Conservation (phyloP, 2,329 filamentous ascomycete genomes). For the Penicillium olsonii region DNA sequence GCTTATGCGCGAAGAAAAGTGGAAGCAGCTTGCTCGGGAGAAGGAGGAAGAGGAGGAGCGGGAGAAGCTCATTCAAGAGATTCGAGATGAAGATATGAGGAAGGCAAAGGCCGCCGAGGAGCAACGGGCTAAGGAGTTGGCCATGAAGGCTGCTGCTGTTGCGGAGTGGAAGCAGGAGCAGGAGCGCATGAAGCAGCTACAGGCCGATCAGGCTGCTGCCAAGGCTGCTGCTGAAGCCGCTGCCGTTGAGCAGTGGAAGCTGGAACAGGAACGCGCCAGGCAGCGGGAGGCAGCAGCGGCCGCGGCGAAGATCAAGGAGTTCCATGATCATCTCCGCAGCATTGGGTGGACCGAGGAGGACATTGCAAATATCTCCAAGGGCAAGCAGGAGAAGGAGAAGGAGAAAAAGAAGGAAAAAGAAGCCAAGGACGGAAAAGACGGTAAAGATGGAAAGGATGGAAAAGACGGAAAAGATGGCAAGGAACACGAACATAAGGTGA, state of each 20-base stretch:
- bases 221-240: slow-evolving; percentile 13
- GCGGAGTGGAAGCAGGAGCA: slow-evolving; percentile 40
- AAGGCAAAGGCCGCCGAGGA: slow-evolving; percentile 41
- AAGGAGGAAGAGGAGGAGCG: slow-evolving; percentile 38
- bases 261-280: not conserved
- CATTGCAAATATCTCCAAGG: slow-evolving; percentile 44
- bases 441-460: slow-evolving; percentile 32
- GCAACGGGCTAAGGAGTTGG: slow-evolving; percentile 29
- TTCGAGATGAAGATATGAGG: slow-evolving; percentile 47
- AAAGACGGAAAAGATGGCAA: slow-evolving; percentile 32
- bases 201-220: not conserved
- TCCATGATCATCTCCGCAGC: slow-evolving; percentile 38
- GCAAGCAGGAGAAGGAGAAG: slow-evolving; percentile 39
- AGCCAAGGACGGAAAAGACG: slow-evolving; percentile 30
- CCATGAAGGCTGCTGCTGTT: slow-evolving; percentile 45
- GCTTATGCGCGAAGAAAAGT: slow-evolving; percentile 15
- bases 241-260: not conserved
- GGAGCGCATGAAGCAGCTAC: slow-evolving; percentile 24
- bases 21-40: slow-evolving; percentile 28
- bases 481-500: slow-evolving; percentile 28
- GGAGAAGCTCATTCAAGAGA: slow-evolving; percentile 38
- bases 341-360: slow-evolving; percentile 45
- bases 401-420: slow-evolving; percentile 25
- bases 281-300: not conserved
- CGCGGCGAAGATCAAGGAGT: slow-evolving; percentile 39